A percentile compares a stretch with the other conserved stretches of the same genome.
Evolutionary conservation across 2,329 filamentous ascomycete species (phyloP).

Genomic region (Orbilia brochopaga): DNA sequence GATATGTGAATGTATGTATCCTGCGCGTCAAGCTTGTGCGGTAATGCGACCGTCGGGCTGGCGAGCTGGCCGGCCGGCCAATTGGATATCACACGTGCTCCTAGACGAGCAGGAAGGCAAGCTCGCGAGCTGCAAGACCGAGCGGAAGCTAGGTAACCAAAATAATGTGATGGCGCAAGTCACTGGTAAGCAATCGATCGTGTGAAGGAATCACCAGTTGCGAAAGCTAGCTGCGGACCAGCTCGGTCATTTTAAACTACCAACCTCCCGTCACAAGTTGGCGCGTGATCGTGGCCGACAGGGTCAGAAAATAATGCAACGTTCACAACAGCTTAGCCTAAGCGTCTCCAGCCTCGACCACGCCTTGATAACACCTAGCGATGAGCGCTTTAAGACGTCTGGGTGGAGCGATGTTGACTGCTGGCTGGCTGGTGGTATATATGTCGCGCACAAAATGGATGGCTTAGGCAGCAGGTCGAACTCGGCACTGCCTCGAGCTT

Average conservation of each 20-base stretch:
- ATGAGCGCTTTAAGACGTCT: conserved; percentile 19
- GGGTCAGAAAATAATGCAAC: neutral
- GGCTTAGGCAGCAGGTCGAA: neutral
- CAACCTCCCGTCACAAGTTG: neutral
- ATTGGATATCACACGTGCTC: conserved; percentile 1
- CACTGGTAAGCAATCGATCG: no score
- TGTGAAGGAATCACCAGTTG: conserved; percentile 12
- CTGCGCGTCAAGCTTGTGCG: neutral
- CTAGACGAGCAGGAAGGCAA: neutral
- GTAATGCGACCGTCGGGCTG: neutral
- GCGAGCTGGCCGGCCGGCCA: neutral
- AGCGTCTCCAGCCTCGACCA: no score
- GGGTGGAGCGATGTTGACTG: no score
- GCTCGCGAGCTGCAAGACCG: neutral
- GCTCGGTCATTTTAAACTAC: conserved; percentile 35
- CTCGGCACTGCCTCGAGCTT: neutral
- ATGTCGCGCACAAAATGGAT: neutral
- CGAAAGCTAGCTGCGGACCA: conserved; percentile 26
- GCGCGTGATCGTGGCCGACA: neutral
- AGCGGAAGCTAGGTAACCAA: neutral
- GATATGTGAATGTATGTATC: no score
- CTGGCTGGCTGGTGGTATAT: no score
- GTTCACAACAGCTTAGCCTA: no score
- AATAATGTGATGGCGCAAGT: conserved; percentile 4
- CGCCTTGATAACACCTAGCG: neutral